Base-by-base conservation (phyloP, 192 early-diverging fungal species). In the Dissophora globulifera region DNA sequence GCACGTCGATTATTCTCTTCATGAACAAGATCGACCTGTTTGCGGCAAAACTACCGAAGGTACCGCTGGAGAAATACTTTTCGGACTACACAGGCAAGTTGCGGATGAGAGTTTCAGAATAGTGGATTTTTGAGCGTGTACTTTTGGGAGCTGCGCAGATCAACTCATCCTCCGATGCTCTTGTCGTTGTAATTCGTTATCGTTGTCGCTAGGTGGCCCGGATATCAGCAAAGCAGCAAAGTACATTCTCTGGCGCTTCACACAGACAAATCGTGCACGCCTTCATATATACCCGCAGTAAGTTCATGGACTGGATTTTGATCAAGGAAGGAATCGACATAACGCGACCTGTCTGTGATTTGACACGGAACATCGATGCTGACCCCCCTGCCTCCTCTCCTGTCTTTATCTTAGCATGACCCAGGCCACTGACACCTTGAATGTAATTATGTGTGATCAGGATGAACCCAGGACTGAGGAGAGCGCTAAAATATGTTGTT, bases 1-100 rank as follows among this genome's bases (percentile, higher is more conserved):
- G 92, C 53, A 94, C 94, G 20, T 92, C 93, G 10, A 95, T 97
- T 56, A 93, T 97, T 53, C 80, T 97, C 11, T 97, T 97, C 76
- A 82, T 97, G 60, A 97, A 97, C 86, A 97, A 97, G 66, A 90
- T 94, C 45, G 95, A 97, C 65, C 78, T 97, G 29, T 94, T 97
- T 67, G 87, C 86, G 49, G 84, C 84, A 31, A 97, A 97, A 69
- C 79, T 97, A 64, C 81, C 85, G 29, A 82, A 85, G 69, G 86
- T 91, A 43, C 93, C 93, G 27, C 79, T 97, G 26, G 84, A 89
- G 67, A 81, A 86, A 48, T 95, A 91, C 84, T 97, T 95, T 68
- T 91, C 94, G 7, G 96, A 97, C 68, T 97, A 95, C 79, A 67
- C 78, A 40, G 84, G 84, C 74, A 81, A 58, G 57, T 60, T 15